Evolutionary conservation across 2,329 filamentous ascomycete species (phyloP).

Genomic region (Fusarium sp.): DNA sequence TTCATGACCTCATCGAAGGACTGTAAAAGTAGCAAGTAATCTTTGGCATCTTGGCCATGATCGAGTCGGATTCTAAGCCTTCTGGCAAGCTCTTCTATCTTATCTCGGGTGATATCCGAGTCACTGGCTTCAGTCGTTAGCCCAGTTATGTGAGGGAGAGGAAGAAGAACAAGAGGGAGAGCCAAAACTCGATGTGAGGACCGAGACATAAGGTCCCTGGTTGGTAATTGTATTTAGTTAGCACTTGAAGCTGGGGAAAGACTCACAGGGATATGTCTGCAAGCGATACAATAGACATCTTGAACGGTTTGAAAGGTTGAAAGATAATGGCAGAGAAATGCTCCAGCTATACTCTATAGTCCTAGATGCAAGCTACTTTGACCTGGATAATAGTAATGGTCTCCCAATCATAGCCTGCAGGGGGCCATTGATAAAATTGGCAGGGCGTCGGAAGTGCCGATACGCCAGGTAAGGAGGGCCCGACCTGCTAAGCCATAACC

Average conservation of each 20-base stretch:
- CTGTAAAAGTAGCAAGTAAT: slow-evolving; percentile 45
- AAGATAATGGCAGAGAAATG: background rate
- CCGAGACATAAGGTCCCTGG: background rate
- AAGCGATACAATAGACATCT: background rate
- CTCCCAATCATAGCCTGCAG: background rate
- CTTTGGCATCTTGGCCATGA: slow-evolving; percentile 39
- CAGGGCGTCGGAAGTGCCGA: background rate
- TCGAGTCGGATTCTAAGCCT: slow-evolving; percentile 29
- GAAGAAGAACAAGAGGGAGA: background rate
- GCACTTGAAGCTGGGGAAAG: background rate
- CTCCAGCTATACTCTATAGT: background rate
- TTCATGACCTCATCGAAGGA: slow-evolving; percentile 45
- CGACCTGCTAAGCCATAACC: background rate
- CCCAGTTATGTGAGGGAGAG: background rate
- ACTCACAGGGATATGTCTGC: background rate
- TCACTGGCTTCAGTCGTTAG: background rate
- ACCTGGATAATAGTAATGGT: background rate
- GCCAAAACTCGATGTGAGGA: background rate
- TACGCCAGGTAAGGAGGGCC: background rate
- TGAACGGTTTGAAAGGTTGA: background rate
- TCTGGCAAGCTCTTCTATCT: slow-evolving; percentile 34
- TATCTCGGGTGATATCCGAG: slow-evolving; percentile 17
- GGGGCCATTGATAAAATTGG: background rate
- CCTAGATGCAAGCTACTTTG: background rate
- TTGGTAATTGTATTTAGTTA: background rate